These are phyloP conservation scores for Alnus rubra DNA, from an alignment of 306 rosid species.

Conservation along the genomic window DNA sequence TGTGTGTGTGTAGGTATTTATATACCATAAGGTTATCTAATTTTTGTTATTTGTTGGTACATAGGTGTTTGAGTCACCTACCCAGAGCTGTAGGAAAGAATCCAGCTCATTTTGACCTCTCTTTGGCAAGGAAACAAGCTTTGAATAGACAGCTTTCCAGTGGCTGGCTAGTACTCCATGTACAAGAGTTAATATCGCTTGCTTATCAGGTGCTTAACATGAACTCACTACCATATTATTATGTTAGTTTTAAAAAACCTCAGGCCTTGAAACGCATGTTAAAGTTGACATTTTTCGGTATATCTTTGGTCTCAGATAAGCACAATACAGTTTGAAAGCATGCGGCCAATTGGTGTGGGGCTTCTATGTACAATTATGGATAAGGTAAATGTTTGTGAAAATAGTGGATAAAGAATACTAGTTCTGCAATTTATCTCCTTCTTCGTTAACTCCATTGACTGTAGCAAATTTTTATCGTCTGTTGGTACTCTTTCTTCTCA, in stretches of 20 bases:
- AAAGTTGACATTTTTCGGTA: conserved; percentile 16
- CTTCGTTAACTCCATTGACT: background rate
- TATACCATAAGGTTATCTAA: background rate
- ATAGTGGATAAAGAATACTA: conserved; percentile 2
- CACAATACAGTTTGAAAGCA: conserved; percentile 91
- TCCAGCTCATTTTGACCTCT: conserved; percentile 88
- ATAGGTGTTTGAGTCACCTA: conserved; percentile 90
- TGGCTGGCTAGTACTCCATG: conserved; percentile 87
- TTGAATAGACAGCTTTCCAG: conserved; percentile 46
- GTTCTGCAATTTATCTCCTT: background rate
- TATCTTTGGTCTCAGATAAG: conserved; percentile 61
- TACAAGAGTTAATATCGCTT: conserved; percentile 94
- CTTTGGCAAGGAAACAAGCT: conserved; percentile 69
- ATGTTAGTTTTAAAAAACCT: conserved; percentile 15
- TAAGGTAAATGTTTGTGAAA: conserved; percentile 57
- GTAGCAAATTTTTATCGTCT: background rate
- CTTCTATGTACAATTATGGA: conserved; percentile 84
- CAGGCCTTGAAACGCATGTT: conserved; percentile 7
- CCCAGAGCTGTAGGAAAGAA: conserved; percentile 88
- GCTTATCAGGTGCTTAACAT: conserved; percentile 84
- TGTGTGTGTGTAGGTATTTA: background rate
- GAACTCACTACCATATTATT: conserved; percentile 17
- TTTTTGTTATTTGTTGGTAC: conserved; percentile 19
- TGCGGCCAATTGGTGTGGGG: conserved; percentile 91
- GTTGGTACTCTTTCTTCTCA: background rate